These are phyloP conservation scores for Trebouxia sp. DNA, from an alignment of 139 green algal species.

Conservation along the genomic window DNA sequence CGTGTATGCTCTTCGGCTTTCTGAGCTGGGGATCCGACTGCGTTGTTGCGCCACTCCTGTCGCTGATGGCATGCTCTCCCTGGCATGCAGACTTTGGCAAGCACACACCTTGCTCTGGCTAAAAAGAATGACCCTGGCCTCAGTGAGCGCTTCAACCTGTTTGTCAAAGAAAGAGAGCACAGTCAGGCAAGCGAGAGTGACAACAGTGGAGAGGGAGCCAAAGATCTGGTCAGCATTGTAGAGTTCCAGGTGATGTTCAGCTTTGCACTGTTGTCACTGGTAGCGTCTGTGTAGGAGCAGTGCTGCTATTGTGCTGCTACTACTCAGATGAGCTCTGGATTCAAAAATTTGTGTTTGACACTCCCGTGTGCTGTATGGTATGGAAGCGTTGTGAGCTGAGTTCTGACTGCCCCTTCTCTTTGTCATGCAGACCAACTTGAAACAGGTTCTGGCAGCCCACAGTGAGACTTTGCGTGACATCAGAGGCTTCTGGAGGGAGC, in stretches of 20 bases:
- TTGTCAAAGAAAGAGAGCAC: conserved; percentile 14
- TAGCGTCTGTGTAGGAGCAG: no score
- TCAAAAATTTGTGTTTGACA: no score
- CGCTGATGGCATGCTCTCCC: no score
- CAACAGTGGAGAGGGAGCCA: conserved; percentile 4
- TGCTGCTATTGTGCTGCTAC: no score
- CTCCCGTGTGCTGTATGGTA: no score
- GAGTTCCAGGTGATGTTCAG: conserved; percentile 28
- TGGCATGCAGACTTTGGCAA: conserved; percentile 14
- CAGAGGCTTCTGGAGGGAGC: conserved; percentile 29
- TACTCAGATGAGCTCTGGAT: no score
- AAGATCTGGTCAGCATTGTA: conserved; percentile 28
- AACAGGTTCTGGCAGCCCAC: conserved; percentile 4
- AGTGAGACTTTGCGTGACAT: conserved; percentile 2
- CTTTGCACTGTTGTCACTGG: no score
- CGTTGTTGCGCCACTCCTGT: no score
- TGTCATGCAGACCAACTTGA: conserved; percentile 20
- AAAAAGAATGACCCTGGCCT: background rate
- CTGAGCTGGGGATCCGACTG: no score
- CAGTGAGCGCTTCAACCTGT: conserved; percentile 23
- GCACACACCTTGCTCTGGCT: background rate
- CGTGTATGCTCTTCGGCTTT: no score
- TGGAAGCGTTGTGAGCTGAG: no score
- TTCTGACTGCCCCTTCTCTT: background rate
- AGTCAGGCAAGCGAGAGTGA: conserved; percentile 13